Evolutionary conservation across 345 rosid genomes (phyloP).

Genomic region (Schrenkiella parvula): DNA sequence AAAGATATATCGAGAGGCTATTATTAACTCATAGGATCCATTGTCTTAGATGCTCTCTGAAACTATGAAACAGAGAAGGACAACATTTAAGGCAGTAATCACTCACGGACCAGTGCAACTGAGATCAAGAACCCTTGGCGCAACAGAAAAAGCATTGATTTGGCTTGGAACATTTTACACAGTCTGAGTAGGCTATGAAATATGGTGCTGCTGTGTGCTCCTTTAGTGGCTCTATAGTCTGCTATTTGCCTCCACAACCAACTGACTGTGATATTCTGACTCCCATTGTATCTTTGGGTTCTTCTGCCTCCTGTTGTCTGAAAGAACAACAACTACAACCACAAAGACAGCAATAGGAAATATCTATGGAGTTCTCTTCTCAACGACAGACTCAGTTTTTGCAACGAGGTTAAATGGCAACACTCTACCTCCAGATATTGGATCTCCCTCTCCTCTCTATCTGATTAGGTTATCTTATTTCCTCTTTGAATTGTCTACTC

Average conservation of each 20-base stretch:
- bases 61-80: constrained; percentile 17
- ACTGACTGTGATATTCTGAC: background rate
- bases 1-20: background rate
- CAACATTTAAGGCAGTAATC: background rate
- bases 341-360: background rate
- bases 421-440: background rate
- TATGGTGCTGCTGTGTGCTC: background rate
- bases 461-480: background rate
- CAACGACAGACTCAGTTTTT: background rate
- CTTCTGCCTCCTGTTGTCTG: background rate
- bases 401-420: background rate
- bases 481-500: background rate
- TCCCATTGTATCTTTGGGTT: background rate
- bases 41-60: background rate
- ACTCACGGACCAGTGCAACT: constrained; percentile 34
- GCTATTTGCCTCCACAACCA: background rate
- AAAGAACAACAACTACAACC: background rate
- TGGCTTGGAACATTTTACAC: constrained; percentile 65
- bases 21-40: background rate
- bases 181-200: background rate
- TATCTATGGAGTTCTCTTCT: background rate
- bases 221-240: background rate
- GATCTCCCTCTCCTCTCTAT: background rate
- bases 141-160: constrained; percentile 53
- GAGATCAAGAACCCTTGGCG: constrained; percentile 52